phyloP scores from a whole-genome alignment of 306 rosid species.

The Pachyrhizus erosus region DNA sequence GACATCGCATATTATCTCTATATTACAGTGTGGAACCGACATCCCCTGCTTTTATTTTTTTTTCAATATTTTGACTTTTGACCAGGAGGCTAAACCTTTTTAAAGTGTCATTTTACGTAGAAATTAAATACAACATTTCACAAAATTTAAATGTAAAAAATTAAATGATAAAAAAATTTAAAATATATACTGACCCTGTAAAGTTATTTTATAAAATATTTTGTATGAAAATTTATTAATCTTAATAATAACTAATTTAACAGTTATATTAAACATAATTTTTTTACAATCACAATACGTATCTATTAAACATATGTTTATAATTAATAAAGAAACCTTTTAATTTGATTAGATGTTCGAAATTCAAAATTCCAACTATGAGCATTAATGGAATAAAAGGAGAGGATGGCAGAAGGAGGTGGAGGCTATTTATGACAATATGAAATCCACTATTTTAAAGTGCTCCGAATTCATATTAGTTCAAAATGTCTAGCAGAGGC shows the following conservation, averaged over 20 bases:
- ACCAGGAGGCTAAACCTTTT: background rate
- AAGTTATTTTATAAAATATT: no score
- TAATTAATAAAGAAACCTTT: background rate
- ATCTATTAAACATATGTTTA: no score
- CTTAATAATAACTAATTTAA: no score
- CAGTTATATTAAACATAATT: no score
- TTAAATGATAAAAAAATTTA: no score
- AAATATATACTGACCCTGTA: no score
- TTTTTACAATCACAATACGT: no score
- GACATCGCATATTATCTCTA: background rate
- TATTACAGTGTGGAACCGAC: background rate
- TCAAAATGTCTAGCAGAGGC: background rate
- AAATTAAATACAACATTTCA: background rate
- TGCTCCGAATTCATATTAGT: background rate
- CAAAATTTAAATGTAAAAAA: background rate
- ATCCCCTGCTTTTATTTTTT: background rate
- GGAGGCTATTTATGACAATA: conserved; percentile 22
- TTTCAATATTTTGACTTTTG: background rate
- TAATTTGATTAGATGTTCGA: background rate
- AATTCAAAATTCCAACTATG: background rate
- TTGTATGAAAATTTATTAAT: no score
- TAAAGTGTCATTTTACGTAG: background rate
- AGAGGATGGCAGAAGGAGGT: background rate
- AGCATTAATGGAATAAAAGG: background rate
- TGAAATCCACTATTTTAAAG: no score